A percentile compares a stretch with the other conserved stretches of the same genome.
Evolutionary conservation across 169 alveolate genomes (phyloP).

Genomic region (Plasmodium coatneyi): DNA sequence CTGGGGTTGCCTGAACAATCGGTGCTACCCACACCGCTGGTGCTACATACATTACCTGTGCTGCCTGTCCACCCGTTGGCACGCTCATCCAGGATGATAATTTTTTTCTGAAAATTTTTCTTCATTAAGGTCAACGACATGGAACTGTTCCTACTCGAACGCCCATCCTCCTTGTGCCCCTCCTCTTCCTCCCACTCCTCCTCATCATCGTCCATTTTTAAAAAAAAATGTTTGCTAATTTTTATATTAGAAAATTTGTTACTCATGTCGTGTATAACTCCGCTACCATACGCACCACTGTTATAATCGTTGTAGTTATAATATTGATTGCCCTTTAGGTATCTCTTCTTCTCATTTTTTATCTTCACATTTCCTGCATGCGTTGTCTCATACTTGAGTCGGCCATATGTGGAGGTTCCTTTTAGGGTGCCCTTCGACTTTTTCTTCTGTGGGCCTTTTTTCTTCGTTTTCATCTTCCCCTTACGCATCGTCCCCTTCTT

Average conservation of each 20-base stretch:
- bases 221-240: conserved; percentile 43
- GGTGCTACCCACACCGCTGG: no score
- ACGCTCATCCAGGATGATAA: conserved; percentile 35
- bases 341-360: conserved; percentile 5
- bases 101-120: neutral
- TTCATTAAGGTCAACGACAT: neutral
- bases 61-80: neutral
- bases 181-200: neutral
- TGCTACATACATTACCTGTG: neutral
- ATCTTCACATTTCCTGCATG: neutral
- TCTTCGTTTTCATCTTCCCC: neutral
- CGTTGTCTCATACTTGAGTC: neutral
- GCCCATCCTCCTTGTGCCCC: neutral
- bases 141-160: conserved; percentile 26
- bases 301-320: neutral
- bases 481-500: neutral
- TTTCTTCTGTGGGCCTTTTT: neutral
- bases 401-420: neutral
- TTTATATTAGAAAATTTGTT: conserved; percentile 46
- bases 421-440: neutral
- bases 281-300: neutral
- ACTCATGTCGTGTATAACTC: neutral
- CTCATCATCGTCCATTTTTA: conserved; percentile 67
- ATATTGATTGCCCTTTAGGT: neutral
- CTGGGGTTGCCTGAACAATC: no score